Evolutionary conservation across 31 red algal genomes (phyloP).

Genomic region (Porphyra umbilicalis): DNA sequence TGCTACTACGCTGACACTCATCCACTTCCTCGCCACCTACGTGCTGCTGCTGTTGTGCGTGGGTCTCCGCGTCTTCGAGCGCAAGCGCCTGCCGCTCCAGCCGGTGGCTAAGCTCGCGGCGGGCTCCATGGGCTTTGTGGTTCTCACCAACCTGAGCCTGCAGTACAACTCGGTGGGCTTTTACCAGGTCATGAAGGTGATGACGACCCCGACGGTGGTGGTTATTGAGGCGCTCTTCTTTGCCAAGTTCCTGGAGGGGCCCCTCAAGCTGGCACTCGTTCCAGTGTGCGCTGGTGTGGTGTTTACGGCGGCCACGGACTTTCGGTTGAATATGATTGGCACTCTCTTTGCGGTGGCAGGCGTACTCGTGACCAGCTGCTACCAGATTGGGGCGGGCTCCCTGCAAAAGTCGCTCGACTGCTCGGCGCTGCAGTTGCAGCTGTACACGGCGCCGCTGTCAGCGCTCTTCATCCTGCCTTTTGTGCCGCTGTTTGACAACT

Average conservation of each 20-base stretch:
- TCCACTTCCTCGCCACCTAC: conserved; percentile 77
- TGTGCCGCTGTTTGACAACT: conserved; percentile 82
- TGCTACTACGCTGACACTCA: conserved; percentile 68
- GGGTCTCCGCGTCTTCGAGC: conserved; percentile 56
- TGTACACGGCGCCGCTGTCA: conserved; percentile 77
- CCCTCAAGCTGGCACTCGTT: conserved; percentile 63
- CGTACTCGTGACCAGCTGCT: conserved; percentile 85
- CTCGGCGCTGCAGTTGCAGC: conserved; percentile 80
- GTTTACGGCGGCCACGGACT: conserved; percentile 74
- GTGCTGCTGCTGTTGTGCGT: conserved; percentile 31
- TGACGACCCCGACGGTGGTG: conserved; percentile 92
- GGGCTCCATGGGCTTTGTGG: conserved; percentile 88
- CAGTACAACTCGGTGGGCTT: conserved; percentile 92
- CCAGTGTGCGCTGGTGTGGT: conserved; percentile 89
- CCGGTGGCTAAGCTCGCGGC: conserved; percentile 81
- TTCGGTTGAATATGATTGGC: conserved; percentile 80
- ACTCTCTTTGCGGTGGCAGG: conserved; percentile 66
- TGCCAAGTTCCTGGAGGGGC: conserved; percentile 75
- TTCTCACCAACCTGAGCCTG: conserved; percentile 92
- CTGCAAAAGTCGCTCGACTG: conserved; percentile 79
- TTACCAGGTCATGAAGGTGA: conserved; percentile 97
- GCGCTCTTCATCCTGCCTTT: conserved; percentile 89
- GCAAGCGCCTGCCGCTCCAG: conserved; percentile 62
- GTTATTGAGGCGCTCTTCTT: conserved; percentile 87
- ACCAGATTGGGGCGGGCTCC: conserved; percentile 95